Evolutionary conservation across 495 filamentous ascomycete genomes (phyloP).

Genomic region (Hyaloscypha variabilis): DNA sequence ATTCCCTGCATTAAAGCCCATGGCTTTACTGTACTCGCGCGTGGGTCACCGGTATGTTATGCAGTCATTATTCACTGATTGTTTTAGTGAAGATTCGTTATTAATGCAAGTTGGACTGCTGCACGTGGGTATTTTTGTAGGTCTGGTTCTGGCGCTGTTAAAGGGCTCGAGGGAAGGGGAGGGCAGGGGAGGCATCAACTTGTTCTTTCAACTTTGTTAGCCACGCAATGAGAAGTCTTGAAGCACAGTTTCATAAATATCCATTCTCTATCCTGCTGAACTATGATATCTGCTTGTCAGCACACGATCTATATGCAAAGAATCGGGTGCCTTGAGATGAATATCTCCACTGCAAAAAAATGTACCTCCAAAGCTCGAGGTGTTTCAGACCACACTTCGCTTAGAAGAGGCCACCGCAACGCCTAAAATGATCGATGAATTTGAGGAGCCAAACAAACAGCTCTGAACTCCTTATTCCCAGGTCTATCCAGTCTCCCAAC

Average conservation of each 20-base stretch:
- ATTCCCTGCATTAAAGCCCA: too few relatives aligned
- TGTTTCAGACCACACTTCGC: neutral
- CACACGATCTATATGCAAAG: conserved; percentile 1
- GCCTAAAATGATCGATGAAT: neutral
- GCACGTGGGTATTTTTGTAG: too few relatives aligned
- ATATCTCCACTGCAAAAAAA: conserved; percentile 27
- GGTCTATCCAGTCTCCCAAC: conserved; percentile 1
- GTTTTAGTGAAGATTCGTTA: too few relatives aligned
- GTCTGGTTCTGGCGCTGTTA: too few relatives aligned
- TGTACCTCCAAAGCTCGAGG: neutral
- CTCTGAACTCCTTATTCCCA: conserved; percentile 8
- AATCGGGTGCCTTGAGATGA: conserved; percentile 11
- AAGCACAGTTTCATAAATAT: conserved; percentile 23
- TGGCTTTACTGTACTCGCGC: too few relatives aligned
- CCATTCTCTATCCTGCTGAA: conserved; percentile 21
- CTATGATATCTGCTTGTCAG: conserved; percentile 10
- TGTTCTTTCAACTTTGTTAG: neutral
- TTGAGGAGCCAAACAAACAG: neutral
- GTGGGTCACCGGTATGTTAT: too few relatives aligned
- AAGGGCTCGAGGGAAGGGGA: too few relatives aligned
- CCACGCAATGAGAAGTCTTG: neutral
- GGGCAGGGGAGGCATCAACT: too few relatives aligned
- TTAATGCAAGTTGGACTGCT: too few relatives aligned
- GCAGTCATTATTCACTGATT: too few relatives aligned
- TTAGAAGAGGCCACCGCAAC: neutral